phyloP scores from a whole-genome alignment of 306 rosid genomes.

The Crotalaria pallida region DNA sequence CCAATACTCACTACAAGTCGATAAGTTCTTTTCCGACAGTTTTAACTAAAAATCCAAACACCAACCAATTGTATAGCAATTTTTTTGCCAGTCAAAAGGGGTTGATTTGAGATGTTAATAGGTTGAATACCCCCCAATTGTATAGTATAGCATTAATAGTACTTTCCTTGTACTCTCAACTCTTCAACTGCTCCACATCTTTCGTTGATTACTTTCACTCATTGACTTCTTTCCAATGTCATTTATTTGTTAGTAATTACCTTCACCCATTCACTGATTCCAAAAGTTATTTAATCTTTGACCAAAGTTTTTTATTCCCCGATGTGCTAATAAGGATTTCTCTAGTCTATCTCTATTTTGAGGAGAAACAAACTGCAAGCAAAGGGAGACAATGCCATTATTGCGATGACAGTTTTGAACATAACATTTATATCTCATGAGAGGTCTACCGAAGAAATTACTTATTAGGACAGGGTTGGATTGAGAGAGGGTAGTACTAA shows the following conservation, averaged over 20 bases:
- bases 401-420: background rate
- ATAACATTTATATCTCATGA: background rate
- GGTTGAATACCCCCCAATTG: background rate
- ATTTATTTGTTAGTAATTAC: background rate
- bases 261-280: background rate
- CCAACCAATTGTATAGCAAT: background rate
- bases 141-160: background rate
- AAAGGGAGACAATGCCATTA: background rate
- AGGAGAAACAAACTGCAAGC: background rate
- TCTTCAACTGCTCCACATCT: background rate
- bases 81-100: too few species aligned
- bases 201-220: background rate
- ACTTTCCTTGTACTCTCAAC: background rate
- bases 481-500: constrained; percentile 1
- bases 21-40: background rate
- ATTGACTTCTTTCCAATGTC: background rate
- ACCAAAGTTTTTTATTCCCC: background rate
- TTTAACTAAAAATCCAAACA: background rate
- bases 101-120: too few species aligned
- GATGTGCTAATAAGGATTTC: background rate
- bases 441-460: background rate
- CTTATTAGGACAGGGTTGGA: background rate
- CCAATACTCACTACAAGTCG: background rate
- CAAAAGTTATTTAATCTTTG: background rate
- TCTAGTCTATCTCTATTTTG: background rate